phyloP scores from a whole-genome alignment of 768 basidiomycete genomes.

The Russula sp. region DNA sequence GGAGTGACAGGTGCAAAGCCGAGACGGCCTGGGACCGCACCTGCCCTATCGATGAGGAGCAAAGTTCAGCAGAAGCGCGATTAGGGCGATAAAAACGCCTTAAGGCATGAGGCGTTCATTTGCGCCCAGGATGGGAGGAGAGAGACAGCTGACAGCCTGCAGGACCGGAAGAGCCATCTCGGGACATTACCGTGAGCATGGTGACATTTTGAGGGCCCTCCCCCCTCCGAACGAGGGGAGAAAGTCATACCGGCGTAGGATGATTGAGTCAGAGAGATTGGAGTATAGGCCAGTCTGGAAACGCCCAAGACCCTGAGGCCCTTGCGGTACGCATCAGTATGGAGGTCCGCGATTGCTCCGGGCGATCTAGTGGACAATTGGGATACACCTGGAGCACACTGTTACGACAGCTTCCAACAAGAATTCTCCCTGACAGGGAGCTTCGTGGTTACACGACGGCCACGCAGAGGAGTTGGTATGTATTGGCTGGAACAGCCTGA shows the following conservation, averaged over 20 bases:
- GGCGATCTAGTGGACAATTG: slow-evolving; percentile 12
- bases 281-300: slow-evolving; percentile 4
- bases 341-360: slow-evolving; percentile 22
- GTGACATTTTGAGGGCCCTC: slow-evolving; percentile 19
- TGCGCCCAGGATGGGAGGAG: slow-evolving; percentile 22
- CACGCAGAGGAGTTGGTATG: slow-evolving; percentile 11
- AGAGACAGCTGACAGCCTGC: slow-evolving; percentile 20
- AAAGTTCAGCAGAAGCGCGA: slow-evolving; percentile 21
- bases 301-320: slow-evolving; percentile 13
- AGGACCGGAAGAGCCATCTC: slow-evolving; percentile 18
- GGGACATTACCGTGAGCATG: slow-evolving; percentile 19
- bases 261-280: slow-evolving; percentile 11
- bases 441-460: slow-evolving; percentile 17
- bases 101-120: slow-evolving; percentile 23
- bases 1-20: slow-evolving; percentile 13
- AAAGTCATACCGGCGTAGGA: slow-evolving; percentile 4
- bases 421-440: slow-evolving; percentile 19
- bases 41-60: slow-evolving; percentile 22
- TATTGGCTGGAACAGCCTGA: slow-evolving; percentile 14
- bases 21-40: slow-evolving; percentile 17
- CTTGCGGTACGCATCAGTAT: not conserved
- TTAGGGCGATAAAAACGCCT: slow-evolving; percentile 21
- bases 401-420: slow-evolving; percentile 18
- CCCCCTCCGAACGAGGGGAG: slow-evolving; percentile 4
- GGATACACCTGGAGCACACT: slow-evolving; percentile 10